A percentile compares a stretch with the other conserved stretches of the same genome.
These are phyloP conservation scores for Jackrogersella multiformis DNA, from an alignment of 495 filamentous ascomycete species.

Conservation along the genomic window DNA sequence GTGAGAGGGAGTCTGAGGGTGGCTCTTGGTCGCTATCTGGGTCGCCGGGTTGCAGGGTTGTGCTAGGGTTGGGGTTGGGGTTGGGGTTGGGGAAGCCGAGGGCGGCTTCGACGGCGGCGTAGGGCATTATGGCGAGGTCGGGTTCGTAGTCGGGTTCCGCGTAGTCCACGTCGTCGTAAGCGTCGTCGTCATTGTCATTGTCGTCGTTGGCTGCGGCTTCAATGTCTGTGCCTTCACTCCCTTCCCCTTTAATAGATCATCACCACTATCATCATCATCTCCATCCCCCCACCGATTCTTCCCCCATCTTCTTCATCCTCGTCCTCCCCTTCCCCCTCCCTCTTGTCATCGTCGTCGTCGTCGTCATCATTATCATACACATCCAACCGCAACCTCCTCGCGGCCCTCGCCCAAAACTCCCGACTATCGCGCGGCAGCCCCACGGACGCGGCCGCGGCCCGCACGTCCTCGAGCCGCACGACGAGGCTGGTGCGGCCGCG, in stretches of 20 bases:
- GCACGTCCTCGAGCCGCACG: constrained; percentile 69
- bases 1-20: not conserved
- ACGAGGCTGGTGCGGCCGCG: constrained; percentile 40
- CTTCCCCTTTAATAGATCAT: not conserved
- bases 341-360: constrained; percentile 7
- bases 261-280: constrained; percentile 16
- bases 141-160: constrained; percentile 28
- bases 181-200: constrained; percentile 17
- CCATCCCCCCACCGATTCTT: constrained; percentile 26
- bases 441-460: constrained; percentile 68
- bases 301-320: constrained; percentile 31
- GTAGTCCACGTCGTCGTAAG: constrained; percentile 40
- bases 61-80: not conserved
- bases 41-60: not conserved
- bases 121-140: constrained; percentile 49
- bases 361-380: constrained; percentile 50
- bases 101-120: constrained; percentile 65
- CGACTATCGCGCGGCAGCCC: constrained; percentile 54
- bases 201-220: not conserved
- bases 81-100: constrained; percentile 44
- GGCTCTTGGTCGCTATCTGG: constrained; percentile 14
- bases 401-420: constrained; percentile 67
- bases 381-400: constrained; percentile 67
- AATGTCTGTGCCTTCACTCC: not conserved
- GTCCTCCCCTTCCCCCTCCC: constrained; percentile 2